Evolutionary conservation across 805 yeast species (phyloP).

Genomic region (Candida coquimbonensis): DNA sequence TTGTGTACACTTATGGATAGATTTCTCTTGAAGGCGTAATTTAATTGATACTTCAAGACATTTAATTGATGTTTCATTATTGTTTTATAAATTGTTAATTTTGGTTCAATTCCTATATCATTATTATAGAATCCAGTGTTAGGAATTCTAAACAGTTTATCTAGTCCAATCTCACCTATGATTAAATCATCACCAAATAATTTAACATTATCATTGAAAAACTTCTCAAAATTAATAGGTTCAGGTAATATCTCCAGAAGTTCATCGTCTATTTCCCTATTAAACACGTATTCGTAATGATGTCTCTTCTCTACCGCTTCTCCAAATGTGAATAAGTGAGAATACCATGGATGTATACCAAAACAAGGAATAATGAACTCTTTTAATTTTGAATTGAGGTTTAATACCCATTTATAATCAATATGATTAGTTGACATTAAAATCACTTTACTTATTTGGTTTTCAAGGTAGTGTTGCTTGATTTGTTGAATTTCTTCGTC

Average conservation of each 20-base stretch:
- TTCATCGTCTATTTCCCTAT: conserved; percentile 26
- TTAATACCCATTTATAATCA: conserved; percentile 27
- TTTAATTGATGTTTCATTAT: conserved; percentile 56
- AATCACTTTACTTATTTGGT: conserved; percentile 8
- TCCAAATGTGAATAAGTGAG: conserved; percentile 47
- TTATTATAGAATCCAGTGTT: conserved; percentile 46
- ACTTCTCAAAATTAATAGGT: conserved; percentile 41
- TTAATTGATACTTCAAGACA: conserved; percentile 45
- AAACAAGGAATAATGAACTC: conserved; percentile 35
- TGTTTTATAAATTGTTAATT: conserved; percentile 44
- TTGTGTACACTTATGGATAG: conserved; percentile 74
- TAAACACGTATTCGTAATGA: conserved; percentile 55
- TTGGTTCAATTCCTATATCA: conserved; percentile 10
- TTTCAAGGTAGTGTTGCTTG: conserved; percentile 1
- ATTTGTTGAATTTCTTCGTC: conserved; percentile 1
- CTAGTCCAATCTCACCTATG: conserved; percentile 91
- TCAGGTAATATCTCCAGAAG: conserved; percentile 48
- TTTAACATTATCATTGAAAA: conserved; percentile 20
- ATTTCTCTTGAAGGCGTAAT: conserved; percentile 41
- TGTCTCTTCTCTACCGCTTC: conserved; percentile 26
- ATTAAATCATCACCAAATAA: conserved; percentile 12
- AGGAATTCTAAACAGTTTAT: conserved; percentile 68
- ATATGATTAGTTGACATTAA: conserved; percentile 44
- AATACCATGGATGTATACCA: conserved; percentile 93
- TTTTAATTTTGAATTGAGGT: conserved; percentile 16